Evolutionary conservation across 495 filamentous ascomycete species (phyloP).

Genomic region (Penicillium nucicola): DNA sequence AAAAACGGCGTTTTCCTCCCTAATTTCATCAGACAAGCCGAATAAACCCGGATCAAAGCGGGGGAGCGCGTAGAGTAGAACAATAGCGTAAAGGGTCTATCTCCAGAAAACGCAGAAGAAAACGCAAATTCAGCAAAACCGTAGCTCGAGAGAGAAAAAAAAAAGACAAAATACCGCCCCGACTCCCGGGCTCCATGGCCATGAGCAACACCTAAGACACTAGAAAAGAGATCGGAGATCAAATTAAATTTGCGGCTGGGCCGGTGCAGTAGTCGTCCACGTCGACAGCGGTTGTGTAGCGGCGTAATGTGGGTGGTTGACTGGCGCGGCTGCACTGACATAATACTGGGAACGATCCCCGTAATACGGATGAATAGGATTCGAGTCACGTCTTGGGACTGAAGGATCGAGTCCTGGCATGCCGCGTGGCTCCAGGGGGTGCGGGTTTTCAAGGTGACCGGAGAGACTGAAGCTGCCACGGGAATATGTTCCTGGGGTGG

Average conservation of each 20-base stretch:
- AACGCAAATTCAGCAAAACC: constrained; percentile 1
- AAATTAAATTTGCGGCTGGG: constrained; percentile 43
- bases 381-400: constrained; percentile 41
- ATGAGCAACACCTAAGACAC: constrained; percentile 5
- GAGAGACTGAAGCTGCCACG: constrained; percentile 40
- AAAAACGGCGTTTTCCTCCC: neutral
- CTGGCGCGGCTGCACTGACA: constrained; percentile 23
- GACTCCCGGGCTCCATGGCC: constrained; percentile 5
- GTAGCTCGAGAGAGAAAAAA: constrained; percentile 1
- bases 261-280: constrained; percentile 42
- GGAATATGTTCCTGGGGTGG: constrained; percentile 37
- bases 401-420: constrained; percentile 34
- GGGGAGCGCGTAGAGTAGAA: constrained; percentile 18
- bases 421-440: constrained; percentile 32
- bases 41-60: constrained; percentile 1
- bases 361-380: constrained; percentile 36
- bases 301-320: constrained; percentile 36
- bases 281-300: constrained; percentile 30
- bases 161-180: constrained; percentile 5
- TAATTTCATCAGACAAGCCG: neutral
- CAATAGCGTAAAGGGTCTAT: constrained; percentile 1
- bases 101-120: constrained; percentile 10
- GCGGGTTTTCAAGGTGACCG: constrained; percentile 31
- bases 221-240: constrained; percentile 1
- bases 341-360: constrained; percentile 39